Conservation (phyloP, 371 early-diverging fungal genomes). For the Haplosporangium sp. region DNA sequence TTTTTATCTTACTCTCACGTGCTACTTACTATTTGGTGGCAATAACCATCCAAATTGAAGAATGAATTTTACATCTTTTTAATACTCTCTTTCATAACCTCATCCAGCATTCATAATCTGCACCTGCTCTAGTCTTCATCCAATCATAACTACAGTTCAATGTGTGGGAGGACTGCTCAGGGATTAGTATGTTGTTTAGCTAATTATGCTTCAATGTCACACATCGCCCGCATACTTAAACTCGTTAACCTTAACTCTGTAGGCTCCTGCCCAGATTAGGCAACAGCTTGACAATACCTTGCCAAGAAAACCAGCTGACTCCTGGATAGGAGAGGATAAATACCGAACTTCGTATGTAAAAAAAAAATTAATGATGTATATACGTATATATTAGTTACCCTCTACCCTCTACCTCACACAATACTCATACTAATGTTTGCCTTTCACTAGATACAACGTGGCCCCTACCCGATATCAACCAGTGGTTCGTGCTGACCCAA, state of each 20-base stretch:
- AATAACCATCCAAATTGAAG: background rate
- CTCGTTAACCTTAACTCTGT: slow-evolving; percentile 22
- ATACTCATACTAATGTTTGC: background rate
- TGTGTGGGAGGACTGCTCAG: slow-evolving; percentile 56
- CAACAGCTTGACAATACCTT: slow-evolving; percentile 53
- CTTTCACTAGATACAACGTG: slow-evolving; percentile 67
- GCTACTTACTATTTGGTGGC: background rate
- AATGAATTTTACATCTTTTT: background rate
- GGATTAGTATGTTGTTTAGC: slow-evolving; percentile 29
- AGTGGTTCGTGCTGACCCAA: slow-evolving; percentile 58
- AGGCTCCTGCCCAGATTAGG: slow-evolving; percentile 56
- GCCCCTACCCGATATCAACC: slow-evolving; percentile 71
- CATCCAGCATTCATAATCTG: background rate
- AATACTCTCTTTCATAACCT: background rate
- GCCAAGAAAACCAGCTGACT: slow-evolving; percentile 31
- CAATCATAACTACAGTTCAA: background rate
- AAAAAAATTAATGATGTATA: background rate
- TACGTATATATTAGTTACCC: background rate
- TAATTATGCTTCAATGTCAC: background rate
- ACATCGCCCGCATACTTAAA: too few relatives aligned
- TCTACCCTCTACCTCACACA: too few relatives aligned
- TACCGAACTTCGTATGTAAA: slow-evolving; percentile 54
- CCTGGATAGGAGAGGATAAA: slow-evolving; percentile 62
- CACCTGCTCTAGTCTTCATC: background rate
- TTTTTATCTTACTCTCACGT: background rate